Evolutionary conservation across 768 basidiomycete genomes (phyloP).

Genomic region (Termitomyces sp.): DNA sequence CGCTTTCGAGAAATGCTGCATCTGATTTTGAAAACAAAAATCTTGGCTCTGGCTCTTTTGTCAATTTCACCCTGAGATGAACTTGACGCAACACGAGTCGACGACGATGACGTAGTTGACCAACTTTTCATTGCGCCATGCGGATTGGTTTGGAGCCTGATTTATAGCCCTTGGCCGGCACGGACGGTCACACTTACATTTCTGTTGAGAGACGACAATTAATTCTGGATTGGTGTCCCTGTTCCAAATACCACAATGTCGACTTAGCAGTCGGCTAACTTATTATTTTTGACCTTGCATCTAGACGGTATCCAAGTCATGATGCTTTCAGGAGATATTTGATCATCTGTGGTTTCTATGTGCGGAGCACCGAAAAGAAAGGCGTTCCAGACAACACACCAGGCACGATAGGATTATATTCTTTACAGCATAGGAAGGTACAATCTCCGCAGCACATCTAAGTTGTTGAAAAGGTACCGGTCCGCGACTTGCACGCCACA

Average conservation of each 20-base stretch:
- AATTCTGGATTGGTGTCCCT: not conserved
- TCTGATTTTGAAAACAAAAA: no score
- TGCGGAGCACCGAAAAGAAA: not conserved
- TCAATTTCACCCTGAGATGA: no score
- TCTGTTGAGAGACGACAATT: not conserved
- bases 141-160: not conserved
- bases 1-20: no score
- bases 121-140: not conserved
- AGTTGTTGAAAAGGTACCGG: not conserved
- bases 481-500: not conserved
- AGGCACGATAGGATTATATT: not conserved
- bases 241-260: not conserved
- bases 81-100: no score
- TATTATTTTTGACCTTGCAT: not conserved
- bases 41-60: no score
- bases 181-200: not conserved
- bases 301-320: not conserved
- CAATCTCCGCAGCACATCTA: not conserved
- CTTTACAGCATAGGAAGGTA: not conserved
- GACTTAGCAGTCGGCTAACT: not conserved
- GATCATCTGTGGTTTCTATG: not conserved
- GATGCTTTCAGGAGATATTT: no score
- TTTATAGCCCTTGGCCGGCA: no score
- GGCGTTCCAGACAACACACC: not conserved
- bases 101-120: not conserved